A percentile compares a stretch with the other conserved stretches of the same genome.
Evolutionary conservation across 805 yeast species (phyloP).

Genomic region (Yamadazyma sp.): DNA sequence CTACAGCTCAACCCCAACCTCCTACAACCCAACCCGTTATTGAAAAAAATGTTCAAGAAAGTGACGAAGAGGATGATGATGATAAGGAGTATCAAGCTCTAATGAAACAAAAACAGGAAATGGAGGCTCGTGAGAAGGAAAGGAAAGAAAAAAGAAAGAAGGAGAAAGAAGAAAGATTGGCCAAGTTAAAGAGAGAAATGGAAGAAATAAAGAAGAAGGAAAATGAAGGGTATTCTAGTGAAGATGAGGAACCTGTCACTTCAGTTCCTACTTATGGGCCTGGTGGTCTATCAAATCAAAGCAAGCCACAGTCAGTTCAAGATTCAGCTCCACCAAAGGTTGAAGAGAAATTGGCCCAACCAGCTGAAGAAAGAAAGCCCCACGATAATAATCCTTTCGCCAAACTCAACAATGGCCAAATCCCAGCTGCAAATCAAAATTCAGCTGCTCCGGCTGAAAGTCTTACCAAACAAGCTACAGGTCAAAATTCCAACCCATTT

Average conservation of each 20-base stretch:
- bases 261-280: conserved; percentile 19
- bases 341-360: conserved; percentile 3
- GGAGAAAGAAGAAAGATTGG: conserved; percentile 59
- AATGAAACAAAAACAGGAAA: conserved; percentile 38
- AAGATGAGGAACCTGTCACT: conserved; percentile 11
- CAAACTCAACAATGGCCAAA: conserved; percentile 21
- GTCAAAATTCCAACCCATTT: conserved; percentile 45
- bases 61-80: conserved; percentile 31
- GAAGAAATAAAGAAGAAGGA: conserved; percentile 45
- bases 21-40: conserved; percentile 1
- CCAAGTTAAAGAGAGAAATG: conserved; percentile 57
- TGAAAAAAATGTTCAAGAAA: background rate
- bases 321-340: conserved; percentile 5
- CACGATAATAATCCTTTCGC: conserved; percentile 53
- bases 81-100: conserved; percentile 51
- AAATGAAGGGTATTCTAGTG: conserved; percentile 19
- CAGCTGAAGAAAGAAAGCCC: conserved; percentile 10
- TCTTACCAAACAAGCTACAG: conserved; percentile 3
- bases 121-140: conserved; percentile 42
- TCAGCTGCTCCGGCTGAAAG: conserved; percentile 8
- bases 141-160: conserved; percentile 50
- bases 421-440: conserved; percentile 4
- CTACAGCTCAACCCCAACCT: background rate
- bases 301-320: conserved; percentile 1
- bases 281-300: conserved; percentile 1